Evolutionary conservation across 345 rosid species (phyloP).

Genomic region (Lumnitzera littorea): DNA sequence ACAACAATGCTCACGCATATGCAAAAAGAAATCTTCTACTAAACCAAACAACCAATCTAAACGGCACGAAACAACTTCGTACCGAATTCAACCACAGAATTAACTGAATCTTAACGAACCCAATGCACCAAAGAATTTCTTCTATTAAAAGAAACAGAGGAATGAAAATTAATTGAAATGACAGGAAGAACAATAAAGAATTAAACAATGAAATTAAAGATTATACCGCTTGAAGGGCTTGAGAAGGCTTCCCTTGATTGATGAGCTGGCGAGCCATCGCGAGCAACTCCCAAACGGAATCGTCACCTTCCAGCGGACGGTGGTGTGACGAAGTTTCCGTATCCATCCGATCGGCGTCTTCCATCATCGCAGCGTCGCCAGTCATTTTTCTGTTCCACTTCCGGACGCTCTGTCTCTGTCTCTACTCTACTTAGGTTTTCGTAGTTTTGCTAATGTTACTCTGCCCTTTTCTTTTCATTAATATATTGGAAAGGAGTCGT

Average conservation of each 20-base stretch:
- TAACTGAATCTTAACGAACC: neutral
- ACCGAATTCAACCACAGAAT: neutral
- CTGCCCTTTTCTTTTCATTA: too few relatives aligned
- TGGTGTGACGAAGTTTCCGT: slow-evolving; percentile 19
- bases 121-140: neutral
- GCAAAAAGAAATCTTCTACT: too few relatives aligned
- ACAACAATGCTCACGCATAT: too few relatives aligned
- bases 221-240: slow-evolving; percentile 87
- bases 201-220: neutral
- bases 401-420: too few relatives aligned
- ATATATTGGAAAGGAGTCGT: too few relatives aligned
- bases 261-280: slow-evolving; percentile 62
- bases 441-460: too few relatives aligned
- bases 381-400: too few relatives aligned
- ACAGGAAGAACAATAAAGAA: neutral
- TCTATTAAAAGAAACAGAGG: neutral
- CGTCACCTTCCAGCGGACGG: slow-evolving; percentile 13
- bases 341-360: slow-evolving; percentile 16
- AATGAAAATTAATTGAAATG: neutral
- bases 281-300: slow-evolving; percentile 37
- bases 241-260: slow-evolving; percentile 70
- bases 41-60: neutral
- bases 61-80: neutral
- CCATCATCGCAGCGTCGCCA: slow-evolving; percentile 10
- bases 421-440: too few relatives aligned